A percentile compares a stretch with the other conserved stretches of the same genome.
phyloP scores from a whole-genome alignment of 1,284 basidiomycete species.

The Sanghuangporus baumii region DNA sequence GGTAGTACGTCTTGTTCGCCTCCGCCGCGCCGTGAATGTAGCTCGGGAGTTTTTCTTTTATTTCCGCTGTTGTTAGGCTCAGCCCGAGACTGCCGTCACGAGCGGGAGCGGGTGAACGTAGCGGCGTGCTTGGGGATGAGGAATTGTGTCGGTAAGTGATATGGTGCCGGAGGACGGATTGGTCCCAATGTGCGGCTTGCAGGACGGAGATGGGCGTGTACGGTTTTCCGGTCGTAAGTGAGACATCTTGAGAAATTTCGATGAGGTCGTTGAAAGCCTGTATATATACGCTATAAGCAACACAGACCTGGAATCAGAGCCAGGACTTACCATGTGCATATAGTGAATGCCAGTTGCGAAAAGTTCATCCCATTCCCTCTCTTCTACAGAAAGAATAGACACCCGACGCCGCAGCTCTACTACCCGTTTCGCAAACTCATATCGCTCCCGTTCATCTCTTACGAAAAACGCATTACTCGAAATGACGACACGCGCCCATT shows the following conservation, averaged over 20 bases:
- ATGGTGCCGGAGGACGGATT: constrained; percentile 54
- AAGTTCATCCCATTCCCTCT: constrained; percentile 61
- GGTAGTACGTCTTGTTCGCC: constrained; percentile 40
- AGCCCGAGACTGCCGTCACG: constrained; percentile 60
- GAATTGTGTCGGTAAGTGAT: constrained; percentile 40
- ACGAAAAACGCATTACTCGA: constrained; percentile 82
- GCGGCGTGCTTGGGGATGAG: constrained; percentile 25
- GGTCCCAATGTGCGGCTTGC: constrained; percentile 76
- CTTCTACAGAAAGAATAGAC: constrained; percentile 46
- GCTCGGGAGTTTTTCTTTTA: constrained; percentile 26
- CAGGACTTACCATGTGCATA: constrained; percentile 67
- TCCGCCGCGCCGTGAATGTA: neutral
- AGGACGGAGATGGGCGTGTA: constrained; percentile 65
- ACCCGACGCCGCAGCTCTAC: constrained; percentile 65
- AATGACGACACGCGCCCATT: constrained; percentile 72
- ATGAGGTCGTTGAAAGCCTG: constrained; percentile 77
- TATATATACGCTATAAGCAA: neutral
- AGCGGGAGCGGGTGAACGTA: constrained; percentile 34
- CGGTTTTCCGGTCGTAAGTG: constrained; percentile 60
- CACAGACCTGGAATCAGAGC: neutral
- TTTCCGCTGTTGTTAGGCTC: constrained; percentile 42
- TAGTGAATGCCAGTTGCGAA: constrained; percentile 85
- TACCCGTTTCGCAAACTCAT: constrained; percentile 70
- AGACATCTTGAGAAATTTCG: constrained; percentile 64
- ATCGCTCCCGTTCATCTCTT: constrained; percentile 73